A percentile compares a stretch with the other conserved stretches of the same genome.
Conservation (phyloP, 169 alveolate genomes). For the Cystoisospora suis region DNA sequence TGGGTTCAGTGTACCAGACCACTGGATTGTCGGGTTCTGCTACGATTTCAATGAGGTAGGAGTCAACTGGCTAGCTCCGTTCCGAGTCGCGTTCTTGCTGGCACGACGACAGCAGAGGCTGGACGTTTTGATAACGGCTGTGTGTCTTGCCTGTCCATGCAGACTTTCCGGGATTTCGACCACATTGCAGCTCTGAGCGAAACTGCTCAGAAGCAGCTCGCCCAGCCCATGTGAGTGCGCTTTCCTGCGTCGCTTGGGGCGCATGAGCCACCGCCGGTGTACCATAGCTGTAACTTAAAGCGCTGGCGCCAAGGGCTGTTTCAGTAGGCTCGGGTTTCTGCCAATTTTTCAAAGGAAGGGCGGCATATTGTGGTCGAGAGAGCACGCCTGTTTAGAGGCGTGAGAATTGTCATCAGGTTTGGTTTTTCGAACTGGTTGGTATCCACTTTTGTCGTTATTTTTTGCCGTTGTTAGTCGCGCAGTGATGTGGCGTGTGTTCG, state of each 20-base stretch:
- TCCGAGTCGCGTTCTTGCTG: neutral
- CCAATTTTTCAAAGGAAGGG: no score
- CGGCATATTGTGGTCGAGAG: no score
- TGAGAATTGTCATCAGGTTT: no score
- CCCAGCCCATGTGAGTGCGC: neutral
- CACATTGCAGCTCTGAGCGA: slow-evolving; percentile 59
- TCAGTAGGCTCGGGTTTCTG: no score
- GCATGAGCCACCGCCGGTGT: neutral
- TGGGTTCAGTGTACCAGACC: slow-evolving; percentile 74
- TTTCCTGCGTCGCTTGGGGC: neutral
- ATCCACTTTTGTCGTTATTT: no score
- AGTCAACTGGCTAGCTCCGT: neutral
- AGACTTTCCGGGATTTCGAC: slow-evolving; percentile 67
- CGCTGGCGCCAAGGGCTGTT: no score
- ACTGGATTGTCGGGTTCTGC: slow-evolving; percentile 75
- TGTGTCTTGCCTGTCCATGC: neutral
- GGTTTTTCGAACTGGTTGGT: no score
- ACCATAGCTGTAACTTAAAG: neutral
- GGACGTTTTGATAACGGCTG: neutral
- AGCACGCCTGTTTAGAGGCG: no score
- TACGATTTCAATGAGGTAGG: slow-evolving; percentile 73
- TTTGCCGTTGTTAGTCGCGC: no score
- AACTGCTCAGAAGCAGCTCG: neutral
- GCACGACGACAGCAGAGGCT: neutral
- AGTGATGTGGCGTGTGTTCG: no score